Base-by-base conservation (phyloP, 2,329 filamentous ascomycete species). In the Fusarium sp. region DNA sequence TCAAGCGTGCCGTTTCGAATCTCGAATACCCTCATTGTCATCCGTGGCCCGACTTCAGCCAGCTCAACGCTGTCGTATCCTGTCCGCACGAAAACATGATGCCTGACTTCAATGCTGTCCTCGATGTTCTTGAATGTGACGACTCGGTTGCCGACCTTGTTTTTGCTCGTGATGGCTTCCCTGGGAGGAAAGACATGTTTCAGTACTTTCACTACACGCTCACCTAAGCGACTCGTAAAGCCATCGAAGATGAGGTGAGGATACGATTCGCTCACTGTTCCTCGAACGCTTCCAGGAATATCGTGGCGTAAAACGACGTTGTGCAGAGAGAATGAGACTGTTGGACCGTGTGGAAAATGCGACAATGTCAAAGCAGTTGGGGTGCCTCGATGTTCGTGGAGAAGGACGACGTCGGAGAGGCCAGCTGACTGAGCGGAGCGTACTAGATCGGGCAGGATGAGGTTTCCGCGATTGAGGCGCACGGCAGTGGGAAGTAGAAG, bases 1-100 rank as follows among this genome's bases (percentile, higher is more conserved):
- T 98, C 96, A 69, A 98, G 85, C 8, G 96, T 97, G 22, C 96
- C 96, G 60, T 92, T 92, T 53, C 95, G 89, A 70, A 99, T 98
- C 85, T 98, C 94, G 80, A 98, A 99, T 60, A 95, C 86, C 75
- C 94, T 89, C 94, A 98, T 96, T n/a, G 95, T 98, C 94, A 98
- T 98, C 65, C 96, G 89, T 3, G 96, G 96, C 0, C 96, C 95
- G 57, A 97, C 94, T 82, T 98, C 95, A 20, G 93, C 92, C 77
- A 98, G 84, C 82, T 97, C 95, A 6, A 98, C 94, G 66, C 92
- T 94, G 80, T 97, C 92, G 80, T 96, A 96, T 2, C 94, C 93
- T 0, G 96, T 98, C 81, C 94, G 92, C 24, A 99, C 96, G 80
- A 98, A 99, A 5, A 99, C 95, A 81, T 89, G 83, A 57, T 86